Evolutionary conservation across 805 yeast species (phyloP), one percentile per base, ranked within the genome.

Genomic region (Nakazawaea laoshanensis): DNA sequence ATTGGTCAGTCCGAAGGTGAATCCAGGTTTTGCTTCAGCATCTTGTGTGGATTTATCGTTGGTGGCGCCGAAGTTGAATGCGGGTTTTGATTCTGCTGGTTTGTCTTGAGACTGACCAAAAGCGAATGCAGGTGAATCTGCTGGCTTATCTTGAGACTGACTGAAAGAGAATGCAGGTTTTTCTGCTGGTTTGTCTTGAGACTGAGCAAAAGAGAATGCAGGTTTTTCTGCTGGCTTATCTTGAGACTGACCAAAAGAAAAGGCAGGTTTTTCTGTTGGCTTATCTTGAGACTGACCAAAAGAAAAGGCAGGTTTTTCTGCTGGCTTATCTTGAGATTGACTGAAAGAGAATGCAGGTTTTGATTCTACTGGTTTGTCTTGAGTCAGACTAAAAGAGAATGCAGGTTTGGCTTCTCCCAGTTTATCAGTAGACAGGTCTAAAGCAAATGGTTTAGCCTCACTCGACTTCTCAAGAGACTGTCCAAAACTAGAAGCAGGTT

Each of bases 281-380:
- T 7, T 18, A n/a, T 20, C 27, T 16, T 20, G 9, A 4, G 30
- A 16, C 12, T 13, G 21, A 10, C 27, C 27, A 32, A 32, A 32
- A 4, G 30, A 27, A 24, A 32, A 32, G 7, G 36, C 17, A 16
- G 36, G 36, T 21, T 19, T 25, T 3, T 26, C 10, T 25, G 28
- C 28, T 5, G 28, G 19, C 7, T 10, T 27, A 7, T 20, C 22
- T 7, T 20, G 9, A 4, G 24, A 4, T 6, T 10, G 18, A 12
- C 30, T 17, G 5, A 12, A 19, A 28, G 24, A 7, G 24, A 18
- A 19, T 5, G 30, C 24, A n/a, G 30, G 24, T 8, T 17, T 27
- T 18, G 29, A 10, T 7, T 7, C 21, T 14, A 8, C 19, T 6
- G 18, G 7, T 14, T 17, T n/a, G n/a, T n/a, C n/a, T n/a, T n/a